Conservation (phyloP, 2,329 filamentous ascomycete genomes). For the Ceratocystis diversiconidia region DNA sequence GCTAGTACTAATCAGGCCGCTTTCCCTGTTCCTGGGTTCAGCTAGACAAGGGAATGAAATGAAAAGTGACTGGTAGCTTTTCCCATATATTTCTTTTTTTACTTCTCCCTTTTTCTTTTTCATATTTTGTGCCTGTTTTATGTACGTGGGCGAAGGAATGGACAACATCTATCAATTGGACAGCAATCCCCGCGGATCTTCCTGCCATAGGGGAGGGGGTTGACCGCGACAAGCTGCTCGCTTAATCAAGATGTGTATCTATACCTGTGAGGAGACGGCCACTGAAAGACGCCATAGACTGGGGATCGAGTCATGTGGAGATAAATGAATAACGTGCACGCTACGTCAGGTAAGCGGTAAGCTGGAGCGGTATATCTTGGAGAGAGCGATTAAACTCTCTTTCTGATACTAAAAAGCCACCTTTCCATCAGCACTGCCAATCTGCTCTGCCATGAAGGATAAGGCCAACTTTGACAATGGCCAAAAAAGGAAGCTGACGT, state of each 20-base stretch:
- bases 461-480: neutral
- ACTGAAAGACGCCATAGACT: neutral
- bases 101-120: neutral
- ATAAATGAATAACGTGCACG: neutral
- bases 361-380: neutral
- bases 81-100: neutral
- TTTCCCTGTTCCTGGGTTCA: constrained; percentile 3
- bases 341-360: neutral
- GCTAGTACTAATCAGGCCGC: neutral
- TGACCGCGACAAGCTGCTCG: neutral
- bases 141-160: neutral
- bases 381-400: neutral
- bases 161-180: neutral
- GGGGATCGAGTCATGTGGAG: neutral
- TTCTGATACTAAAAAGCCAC: neutral
- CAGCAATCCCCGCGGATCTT: neutral
- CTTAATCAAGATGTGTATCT: neutral
- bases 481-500: neutral
- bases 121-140: neutral
- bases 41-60: constrained; percentile 3
- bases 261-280: neutral
- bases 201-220: neutral
- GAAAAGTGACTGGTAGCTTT: neutral
- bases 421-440: neutral
- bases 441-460: neutral